A percentile compares a stretch with the other conserved stretches of the same genome.
phyloP scores from a whole-genome alignment of 2,329 filamentous ascomycete genomes.

The Fusarium aywerte region DNA sequence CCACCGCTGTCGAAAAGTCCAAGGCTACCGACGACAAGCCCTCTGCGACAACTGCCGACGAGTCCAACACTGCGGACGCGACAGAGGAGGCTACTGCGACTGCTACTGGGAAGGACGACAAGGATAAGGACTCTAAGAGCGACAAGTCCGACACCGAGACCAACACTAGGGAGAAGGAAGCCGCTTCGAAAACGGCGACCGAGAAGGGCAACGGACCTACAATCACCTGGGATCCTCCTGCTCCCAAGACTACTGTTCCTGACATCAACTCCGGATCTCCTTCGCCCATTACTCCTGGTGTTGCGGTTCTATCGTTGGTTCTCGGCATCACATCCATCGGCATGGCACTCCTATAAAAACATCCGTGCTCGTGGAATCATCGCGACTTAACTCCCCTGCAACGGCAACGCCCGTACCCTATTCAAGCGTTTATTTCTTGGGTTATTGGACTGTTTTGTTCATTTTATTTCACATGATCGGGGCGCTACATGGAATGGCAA shows the following conservation, averaged over 20 bases:
- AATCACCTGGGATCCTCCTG: conserved; percentile 37
- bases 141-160: conserved; percentile 11
- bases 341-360: conserved; percentile 34
- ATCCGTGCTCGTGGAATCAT: not conserved
- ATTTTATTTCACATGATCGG: conserved; percentile 22
- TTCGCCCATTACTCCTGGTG: conserved; percentile 36
- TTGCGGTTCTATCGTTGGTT: conserved; percentile 40
- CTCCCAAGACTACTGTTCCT: conserved; percentile 36
- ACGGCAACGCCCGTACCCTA: not conserved
- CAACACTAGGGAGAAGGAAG: conserved; percentile 21
- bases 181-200: conserved; percentile 24
- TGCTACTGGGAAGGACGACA: conserved; percentile 20
- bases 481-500: conserved; percentile 33
- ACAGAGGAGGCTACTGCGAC: conserved; percentile 27
- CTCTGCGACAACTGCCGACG: conserved; percentile 27
- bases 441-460: conserved; percentile 8
- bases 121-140: conserved; percentile 13
- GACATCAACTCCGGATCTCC: conserved; percentile 39
- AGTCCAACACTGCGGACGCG: conserved; percentile 33
- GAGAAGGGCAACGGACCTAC: conserved; percentile 18
- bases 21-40: conserved; percentile 33
- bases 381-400: not conserved
- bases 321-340: conserved; percentile 42
- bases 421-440: conserved; percentile 7
- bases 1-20: conserved; percentile 24